Percentiles rank a stretch among this genome's conserved stretches.
Evolutionary conservation across 345 rosid genomes (phyloP).

Genomic region (Lepidium africanum): DNA sequence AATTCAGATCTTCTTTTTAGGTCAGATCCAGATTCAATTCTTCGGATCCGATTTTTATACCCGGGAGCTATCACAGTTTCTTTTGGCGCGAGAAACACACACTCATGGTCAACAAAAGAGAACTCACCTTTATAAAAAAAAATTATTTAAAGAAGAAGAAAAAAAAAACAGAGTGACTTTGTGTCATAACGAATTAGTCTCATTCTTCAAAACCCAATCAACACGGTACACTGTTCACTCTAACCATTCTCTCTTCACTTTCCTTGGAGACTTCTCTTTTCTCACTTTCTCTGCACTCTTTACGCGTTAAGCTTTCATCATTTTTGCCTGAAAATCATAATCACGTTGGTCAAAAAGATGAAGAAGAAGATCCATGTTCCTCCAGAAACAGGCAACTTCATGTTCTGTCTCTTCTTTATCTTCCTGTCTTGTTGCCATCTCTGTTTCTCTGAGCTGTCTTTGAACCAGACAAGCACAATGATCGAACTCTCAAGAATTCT

Average conservation of each 20-base stretch:
- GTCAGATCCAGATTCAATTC: not conserved
- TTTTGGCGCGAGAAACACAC: not conserved
- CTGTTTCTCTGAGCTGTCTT: constrained; percentile 29
- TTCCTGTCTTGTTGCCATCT: constrained; percentile 13
- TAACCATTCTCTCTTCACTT: not conserved
- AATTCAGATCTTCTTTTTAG: too few relatives aligned
- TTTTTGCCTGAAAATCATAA: not conserved
- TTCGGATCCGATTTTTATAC: not conserved
- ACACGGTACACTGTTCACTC: not conserved
- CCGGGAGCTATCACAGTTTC: too few relatives aligned
- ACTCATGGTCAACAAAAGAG: not conserved
- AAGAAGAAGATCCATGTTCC: constrained; percentile 10
- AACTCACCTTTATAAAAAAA: not conserved
- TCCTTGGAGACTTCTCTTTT: too few relatives aligned
- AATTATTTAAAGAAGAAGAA: not conserved
- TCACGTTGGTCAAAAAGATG: constrained; percentile 3
- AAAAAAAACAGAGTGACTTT: not conserved
- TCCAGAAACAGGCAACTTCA: constrained; percentile 10
- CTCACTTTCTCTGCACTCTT: not conserved
- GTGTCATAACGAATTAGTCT: not conserved
- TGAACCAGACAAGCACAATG: constrained; percentile 41
- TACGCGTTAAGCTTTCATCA: constrained; percentile 1
- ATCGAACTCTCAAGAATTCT: constrained; percentile 27
- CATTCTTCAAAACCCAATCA: not conserved
- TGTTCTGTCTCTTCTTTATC: constrained; percentile 8